Evolutionary conservation across 2,329 filamentous ascomycete genomes (phyloP), one percentile per base, ranked within the genome.

Genomic region (Calonectria leucothoes): DNA sequence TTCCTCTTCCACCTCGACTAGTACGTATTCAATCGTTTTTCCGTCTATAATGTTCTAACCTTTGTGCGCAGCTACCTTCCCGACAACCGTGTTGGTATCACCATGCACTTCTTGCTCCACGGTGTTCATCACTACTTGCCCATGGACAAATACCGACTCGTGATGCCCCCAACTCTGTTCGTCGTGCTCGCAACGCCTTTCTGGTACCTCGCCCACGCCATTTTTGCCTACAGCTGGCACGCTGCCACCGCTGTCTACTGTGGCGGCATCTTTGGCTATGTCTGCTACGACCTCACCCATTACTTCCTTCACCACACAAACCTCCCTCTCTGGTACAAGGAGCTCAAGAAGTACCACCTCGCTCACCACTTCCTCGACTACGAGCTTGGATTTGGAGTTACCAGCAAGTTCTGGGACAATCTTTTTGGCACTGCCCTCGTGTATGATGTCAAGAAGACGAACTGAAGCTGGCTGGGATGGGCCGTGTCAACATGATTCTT

Each of bases 231-330:
- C 86, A 91, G 96, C 85, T 98, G 96, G 96, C 90, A 94, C 84
- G 91, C 93, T 12, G 97, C 92, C 6, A 91, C 93, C 0, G 91
- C 93, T 27, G 93, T 95, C 5, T 99, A 90, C 87, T 96, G 93
- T 81, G 97, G 97, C 64, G 97, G 96, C 74, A 93, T 99, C 76
- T 98, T 98, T 80, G 97, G 97, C 71, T 99, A 99, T 84, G 90
- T 98, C 75, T 95, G 94, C 88, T 99, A 99, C 87, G 97, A 99
- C 84, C 82, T 98, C 87, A 99, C 97, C 2, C 97, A 99, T 85
- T 99, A 98, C 89, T 99, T 99, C 90, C 90, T 99, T 48, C 97
- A 99, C 85, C 97, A 99, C 87, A 92, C 94, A 86, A 97, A 95
- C 80, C 91, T 99, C 3, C 97, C 97, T 20, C 87, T 93, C 2